A percentile compares a stretch with the other conserved stretches of the same genome.
These are phyloP conservation scores for Kluyveromyces marxianus DNA, from an alignment of 1,139 yeast species.

Conservation along the genomic window DNA sequence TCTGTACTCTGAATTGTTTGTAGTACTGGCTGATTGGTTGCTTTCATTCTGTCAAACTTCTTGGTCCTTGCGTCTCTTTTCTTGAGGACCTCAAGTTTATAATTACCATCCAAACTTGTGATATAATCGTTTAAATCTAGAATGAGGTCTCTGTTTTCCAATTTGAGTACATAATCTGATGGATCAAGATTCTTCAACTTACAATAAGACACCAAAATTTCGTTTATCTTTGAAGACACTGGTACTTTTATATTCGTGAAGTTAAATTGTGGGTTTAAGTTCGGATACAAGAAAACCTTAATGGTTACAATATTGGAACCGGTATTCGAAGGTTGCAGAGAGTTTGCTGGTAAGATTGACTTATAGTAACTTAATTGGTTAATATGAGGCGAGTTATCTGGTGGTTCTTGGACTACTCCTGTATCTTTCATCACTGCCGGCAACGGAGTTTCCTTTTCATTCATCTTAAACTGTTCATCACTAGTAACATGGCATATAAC, in stretches of 20 bases:
- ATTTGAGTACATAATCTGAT: conserved; percentile 29
- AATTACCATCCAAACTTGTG: conserved; percentile 31
- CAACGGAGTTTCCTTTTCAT: conserved; percentile 44
- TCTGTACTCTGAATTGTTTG: conserved; percentile 31
- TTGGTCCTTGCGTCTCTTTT: conserved; percentile 27
- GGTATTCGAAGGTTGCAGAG: conserved; percentile 15
- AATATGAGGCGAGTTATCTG: conserved; percentile 8
- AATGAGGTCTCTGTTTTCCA: conserved; percentile 24
- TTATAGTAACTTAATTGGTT: conserved; percentile 33
- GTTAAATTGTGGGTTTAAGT: conserved; percentile 21
- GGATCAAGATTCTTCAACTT: conserved; percentile 30
- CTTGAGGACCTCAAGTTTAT: conserved; percentile 25
- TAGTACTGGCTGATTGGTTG: conserved; percentile 22
- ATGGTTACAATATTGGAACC: conserved; percentile 25
- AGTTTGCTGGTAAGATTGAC: conserved; percentile 26
- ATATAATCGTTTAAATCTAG: conserved; percentile 33
- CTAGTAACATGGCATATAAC: conserved; percentile 45
- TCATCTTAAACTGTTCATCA: conserved; percentile 31
- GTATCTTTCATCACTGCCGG: conserved; percentile 33
- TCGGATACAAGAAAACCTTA: conserved; percentile 31
- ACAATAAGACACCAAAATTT: conserved; percentile 30
- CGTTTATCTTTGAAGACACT: conserved; percentile 31
- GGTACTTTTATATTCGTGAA: conserved; percentile 26
- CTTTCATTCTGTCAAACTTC: conserved; percentile 23
- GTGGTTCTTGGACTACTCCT: not conserved